Evolutionary conservation across 176 grass and related monocot genomes (phyloP).

Genomic region (Saccharum spontaneum): DNA sequence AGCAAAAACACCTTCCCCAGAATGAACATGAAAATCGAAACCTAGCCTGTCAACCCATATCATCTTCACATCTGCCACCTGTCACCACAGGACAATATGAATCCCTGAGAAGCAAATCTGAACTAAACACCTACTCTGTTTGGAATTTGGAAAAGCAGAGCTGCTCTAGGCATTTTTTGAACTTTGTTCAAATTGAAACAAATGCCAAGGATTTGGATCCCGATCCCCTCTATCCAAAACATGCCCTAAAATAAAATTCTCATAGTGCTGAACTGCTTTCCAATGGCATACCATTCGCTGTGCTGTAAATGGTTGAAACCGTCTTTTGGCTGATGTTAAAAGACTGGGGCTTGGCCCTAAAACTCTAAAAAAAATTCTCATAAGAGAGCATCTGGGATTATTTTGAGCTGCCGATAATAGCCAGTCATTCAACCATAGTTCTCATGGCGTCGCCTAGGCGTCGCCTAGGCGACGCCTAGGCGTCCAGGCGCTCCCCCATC

Average conservation of each 20-base stretch:
- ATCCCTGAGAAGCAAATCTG: background rate
- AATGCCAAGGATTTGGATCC: background rate
- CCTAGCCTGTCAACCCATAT: conserved; percentile 91
- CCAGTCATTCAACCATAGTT: background rate
- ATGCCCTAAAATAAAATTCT: background rate
- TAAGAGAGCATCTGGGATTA: background rate
- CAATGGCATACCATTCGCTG: too few relatives aligned
- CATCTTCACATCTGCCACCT: conserved; percentile 74
- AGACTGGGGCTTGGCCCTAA: too few relatives aligned
- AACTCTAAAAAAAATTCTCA: too few relatives aligned
- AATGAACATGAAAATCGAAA: conserved; percentile 77
- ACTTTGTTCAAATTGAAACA: background rate
- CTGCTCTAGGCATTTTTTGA: background rate
- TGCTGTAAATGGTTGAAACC: too few relatives aligned
- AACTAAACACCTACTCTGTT: background rate
- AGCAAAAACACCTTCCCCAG: conserved; percentile 55
- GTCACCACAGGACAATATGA: conserved; percentile 15
- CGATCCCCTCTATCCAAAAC: background rate
- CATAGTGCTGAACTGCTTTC: background rate
- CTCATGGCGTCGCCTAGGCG: too few relatives aligned
- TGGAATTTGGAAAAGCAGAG: background rate
- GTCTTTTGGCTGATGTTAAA: too few relatives aligned
- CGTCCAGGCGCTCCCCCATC: too few relatives aligned
- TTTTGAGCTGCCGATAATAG: background rate
- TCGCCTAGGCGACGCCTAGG: too few relatives aligned